Base-by-base conservation (phyloP, 106 monocot genomes). In the Dendrobium nobile region DNA sequence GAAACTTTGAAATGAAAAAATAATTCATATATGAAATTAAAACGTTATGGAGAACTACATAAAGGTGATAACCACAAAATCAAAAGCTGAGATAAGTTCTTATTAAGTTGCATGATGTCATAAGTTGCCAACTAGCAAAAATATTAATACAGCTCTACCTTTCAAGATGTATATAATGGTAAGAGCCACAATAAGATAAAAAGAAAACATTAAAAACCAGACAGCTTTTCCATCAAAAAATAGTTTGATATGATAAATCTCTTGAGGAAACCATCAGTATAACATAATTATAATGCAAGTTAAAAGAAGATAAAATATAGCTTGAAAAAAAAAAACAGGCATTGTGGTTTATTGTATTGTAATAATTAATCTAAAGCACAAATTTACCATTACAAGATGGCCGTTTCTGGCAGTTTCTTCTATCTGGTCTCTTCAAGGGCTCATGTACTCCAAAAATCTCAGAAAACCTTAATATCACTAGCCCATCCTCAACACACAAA, bases 371-470 rank as follows among this genome's bases (percentile, higher is more conserved):
- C 3, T 70, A 70, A 55, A 22, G 9, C 9, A 77, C 48, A 41
- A 11, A 78, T 61, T 83, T 77, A 94, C 91, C 92, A 88, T 85
- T 88, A 86, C 48, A 78, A 78, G 41, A 65, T 28, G 70, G 82
- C 31, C 73, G 81, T 75, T 87, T 89, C 31, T 80, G 85, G 47
- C 80, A 79, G 58, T 83, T 85, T 75, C 77, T 93, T 61, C 72
- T 90, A 67, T 85, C 83, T 81, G 77, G 61, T 72, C 85, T 91
- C 77, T 78, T 99, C 79, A 85, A 20, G 72, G 95, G 92, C 80
- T 91, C 98, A 65, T 91, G 92, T 7, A 88, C 78, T 77, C 98
- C 98, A 90, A 99, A 99, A 73, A 99, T 99, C 85, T 99, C 95
- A 28, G 98, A 99, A 81, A 99, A 99, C 73, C 79, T 91, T 75